A percentile compares a stretch with the other conserved stretches of the same genome.
These are phyloP conservation scores for Lactifluus piperatus DNA, from an alignment of 768 basidiomycete genomes.

Conservation along the genomic window DNA sequence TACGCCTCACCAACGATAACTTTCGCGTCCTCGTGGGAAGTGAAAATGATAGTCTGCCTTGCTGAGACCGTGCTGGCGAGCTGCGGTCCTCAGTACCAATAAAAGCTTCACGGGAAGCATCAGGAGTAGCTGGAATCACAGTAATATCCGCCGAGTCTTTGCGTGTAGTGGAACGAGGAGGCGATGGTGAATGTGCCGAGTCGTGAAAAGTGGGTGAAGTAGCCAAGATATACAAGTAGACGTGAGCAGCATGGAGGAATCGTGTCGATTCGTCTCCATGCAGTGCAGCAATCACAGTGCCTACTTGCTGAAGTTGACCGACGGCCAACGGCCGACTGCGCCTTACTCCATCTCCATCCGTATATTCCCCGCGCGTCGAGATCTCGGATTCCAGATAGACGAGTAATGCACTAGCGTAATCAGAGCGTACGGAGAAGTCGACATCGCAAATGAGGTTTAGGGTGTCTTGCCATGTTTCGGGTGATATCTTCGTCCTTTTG, in stretches of 20 bases:
- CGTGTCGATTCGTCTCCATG: slow-evolving; percentile 57
- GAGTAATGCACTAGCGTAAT: slow-evolving; percentile 65
- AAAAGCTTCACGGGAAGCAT: slow-evolving; percentile 27
- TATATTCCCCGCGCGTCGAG: slow-evolving; percentile 46
- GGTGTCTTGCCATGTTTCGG: slow-evolving; percentile 89
- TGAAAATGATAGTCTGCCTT: slow-evolving; percentile 40
- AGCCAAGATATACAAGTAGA: slow-evolving; percentile 71
- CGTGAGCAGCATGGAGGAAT: slow-evolving; percentile 74
- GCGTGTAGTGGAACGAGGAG: slow-evolving; percentile 25
- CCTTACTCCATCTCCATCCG: slow-evolving; percentile 39
- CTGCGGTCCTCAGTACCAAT: slow-evolving; percentile 26
- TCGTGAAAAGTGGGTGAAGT: slow-evolving; percentile 52
- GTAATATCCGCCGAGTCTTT: slow-evolving; percentile 12
- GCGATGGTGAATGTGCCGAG: slow-evolving; percentile 34
- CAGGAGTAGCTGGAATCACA: slow-evolving; percentile 19
- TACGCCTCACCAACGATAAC: slow-evolving; percentile 41
- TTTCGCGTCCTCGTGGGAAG: slow-evolving; percentile 47
- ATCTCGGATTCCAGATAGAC: slow-evolving; percentile 75
- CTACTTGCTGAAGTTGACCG: slow-evolving; percentile 39
- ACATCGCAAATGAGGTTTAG: slow-evolving; percentile 74
- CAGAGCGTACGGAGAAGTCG: slow-evolving; percentile 68
- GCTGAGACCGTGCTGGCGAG: slow-evolving; percentile 28
- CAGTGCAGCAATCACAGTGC: slow-evolving; percentile 39
- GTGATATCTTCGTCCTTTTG: slow-evolving; percentile 60
- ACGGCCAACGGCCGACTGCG: slow-evolving; percentile 40